These are phyloP conservation scores for Chytriomyces sp. DNA, from an alignment of 192 early-diverging fungal genomes.

Conservation along the genomic window DNA sequence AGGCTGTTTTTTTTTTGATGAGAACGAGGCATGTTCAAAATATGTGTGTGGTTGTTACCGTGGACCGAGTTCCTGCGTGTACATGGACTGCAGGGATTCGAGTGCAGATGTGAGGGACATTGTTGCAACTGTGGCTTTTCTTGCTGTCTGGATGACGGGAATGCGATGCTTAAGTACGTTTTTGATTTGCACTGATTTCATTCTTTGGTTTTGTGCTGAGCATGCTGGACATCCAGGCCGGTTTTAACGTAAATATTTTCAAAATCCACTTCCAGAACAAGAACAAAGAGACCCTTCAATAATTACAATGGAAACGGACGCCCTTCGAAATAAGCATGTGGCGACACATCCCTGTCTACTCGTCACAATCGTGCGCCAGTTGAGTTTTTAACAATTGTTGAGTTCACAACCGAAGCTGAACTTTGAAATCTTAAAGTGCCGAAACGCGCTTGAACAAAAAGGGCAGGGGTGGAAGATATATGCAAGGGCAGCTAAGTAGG, in stretches of 20 bases:
- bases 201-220: no score
- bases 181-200: no score
- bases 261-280: no score
- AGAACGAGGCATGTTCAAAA: not conserved
- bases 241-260: no score
- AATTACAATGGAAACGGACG: no score
- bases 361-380: constrained; percentile 25
- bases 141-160: no score
- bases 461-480: constrained; percentile 40
- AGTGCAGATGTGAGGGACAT: constrained; percentile 6
- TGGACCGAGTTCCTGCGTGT: constrained; percentile 3
- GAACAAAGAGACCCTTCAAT: no score
- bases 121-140: not conserved
- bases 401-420: not conserved
- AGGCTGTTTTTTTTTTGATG: constrained; percentile 7
- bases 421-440: constrained; percentile 35
- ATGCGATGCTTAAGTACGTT: no score
- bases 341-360: not conserved
- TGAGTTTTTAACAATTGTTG: not conserved
- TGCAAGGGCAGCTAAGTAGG: constrained; percentile 55
- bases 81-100: not conserved
- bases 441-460: constrained; percentile 51
- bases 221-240: no score
- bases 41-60: not conserved
- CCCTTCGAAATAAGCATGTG: not conserved